A percentile compares a stretch with the other conserved stretches of the same genome.
Conservation (phyloP, 352 stramenopile species). For the Globisporangium okanoganense region DNA sequence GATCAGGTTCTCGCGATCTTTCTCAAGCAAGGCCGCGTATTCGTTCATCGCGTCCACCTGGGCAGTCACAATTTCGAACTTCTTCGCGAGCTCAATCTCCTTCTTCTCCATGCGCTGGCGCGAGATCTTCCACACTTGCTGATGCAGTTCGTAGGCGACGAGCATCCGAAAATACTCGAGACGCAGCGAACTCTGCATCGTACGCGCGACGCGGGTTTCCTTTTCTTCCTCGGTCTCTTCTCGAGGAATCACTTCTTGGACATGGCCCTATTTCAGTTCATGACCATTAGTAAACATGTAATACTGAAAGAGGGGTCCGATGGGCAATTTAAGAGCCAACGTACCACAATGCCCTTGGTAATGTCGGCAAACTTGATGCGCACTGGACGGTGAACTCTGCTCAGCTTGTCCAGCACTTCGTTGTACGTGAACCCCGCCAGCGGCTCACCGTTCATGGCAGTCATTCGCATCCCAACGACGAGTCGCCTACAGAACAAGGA, state of each 20-base stretch:
- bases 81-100: slow-evolving; percentile 48
- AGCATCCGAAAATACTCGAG: slow-evolving; percentile 75
- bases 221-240: slow-evolving; percentile 76
- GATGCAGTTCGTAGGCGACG: slow-evolving; percentile 71
- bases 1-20: slow-evolving; percentile 54
- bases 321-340: slow-evolving; percentile 13
- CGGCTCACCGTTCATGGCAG: slow-evolving; percentile 72
- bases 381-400: slow-evolving; percentile 55
- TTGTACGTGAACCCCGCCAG: slow-evolving; percentile 76
- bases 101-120: slow-evolving; percentile 45
- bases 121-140: slow-evolving; percentile 69
- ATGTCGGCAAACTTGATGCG: slow-evolving; percentile 85
- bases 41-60: slow-evolving; percentile 47
- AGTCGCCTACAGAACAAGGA: slow-evolving; percentile 35
- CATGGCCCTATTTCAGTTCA: slow-evolving; percentile 33
- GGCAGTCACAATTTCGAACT: slow-evolving; percentile 43
- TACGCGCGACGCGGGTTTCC: slow-evolving; percentile 47
- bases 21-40: slow-evolving; percentile 42
- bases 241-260: slow-evolving; percentile 47
- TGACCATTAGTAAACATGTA: too few relatives aligned
- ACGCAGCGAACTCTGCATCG: slow-evolving; percentile 62
- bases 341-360: slow-evolving; percentile 75
- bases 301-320: too few relatives aligned
- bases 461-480: slow-evolving; percentile 78
- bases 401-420: slow-evolving; percentile 76